phyloP scores from a whole-genome alignment of 495 filamentous ascomycete genomes.

The Articulospora tetracladia region DNA sequence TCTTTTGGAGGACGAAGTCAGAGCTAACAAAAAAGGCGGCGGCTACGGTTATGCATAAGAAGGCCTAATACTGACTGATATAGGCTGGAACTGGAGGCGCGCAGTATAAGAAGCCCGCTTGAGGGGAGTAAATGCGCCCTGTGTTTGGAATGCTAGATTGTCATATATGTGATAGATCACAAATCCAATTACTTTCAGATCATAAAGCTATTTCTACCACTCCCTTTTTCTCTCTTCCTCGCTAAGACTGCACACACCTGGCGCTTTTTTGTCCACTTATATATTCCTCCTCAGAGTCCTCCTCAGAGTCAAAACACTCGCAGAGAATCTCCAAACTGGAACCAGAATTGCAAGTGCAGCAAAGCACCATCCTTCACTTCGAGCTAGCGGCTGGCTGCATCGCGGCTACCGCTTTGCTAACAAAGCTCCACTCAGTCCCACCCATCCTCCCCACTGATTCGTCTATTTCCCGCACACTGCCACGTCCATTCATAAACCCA shows the following conservation, averaged over 20 bases:
- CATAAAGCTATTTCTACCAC: too few species aligned
- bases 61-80: conserved; percentile 25
- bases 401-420: not conserved
- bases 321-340: not conserved
- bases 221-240: not conserved
- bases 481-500: not conserved
- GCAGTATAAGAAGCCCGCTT: conserved; percentile 33
- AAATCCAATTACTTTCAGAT: not conserved
- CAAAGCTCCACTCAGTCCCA: not conserved
- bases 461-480: not conserved
- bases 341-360: not conserved
- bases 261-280: not conserved
- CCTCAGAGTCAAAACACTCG: not conserved
- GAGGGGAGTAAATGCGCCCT: not conserved
- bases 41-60: conserved; percentile 52
- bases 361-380: too few species aligned
- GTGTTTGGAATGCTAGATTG: not conserved
- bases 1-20: not conserved
- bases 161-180: not conserved
- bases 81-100: conserved; percentile 34
- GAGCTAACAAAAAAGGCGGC: conserved; percentile 21
- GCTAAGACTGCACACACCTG: not conserved
- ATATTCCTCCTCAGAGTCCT: not conserved
- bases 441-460: not conserved
- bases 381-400: not conserved